Conservation (phyloP, 768 basidiomycete genomes). For the Suillus subluteus region DNA sequence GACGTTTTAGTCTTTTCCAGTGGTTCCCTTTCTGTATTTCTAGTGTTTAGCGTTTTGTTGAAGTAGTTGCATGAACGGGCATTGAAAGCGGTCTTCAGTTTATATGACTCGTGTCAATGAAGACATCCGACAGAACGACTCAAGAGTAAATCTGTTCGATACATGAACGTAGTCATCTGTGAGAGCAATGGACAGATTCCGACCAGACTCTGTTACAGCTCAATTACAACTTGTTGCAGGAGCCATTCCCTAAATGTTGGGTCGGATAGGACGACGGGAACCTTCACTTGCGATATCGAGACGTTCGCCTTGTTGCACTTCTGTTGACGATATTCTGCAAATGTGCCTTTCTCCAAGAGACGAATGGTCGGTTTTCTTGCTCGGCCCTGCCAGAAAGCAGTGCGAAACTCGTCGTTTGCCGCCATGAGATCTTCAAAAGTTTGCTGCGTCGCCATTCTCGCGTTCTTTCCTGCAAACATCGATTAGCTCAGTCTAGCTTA, state of each 20-base stretch:
- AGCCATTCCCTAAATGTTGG: constrained; percentile 9
- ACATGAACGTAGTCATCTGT: background rate
- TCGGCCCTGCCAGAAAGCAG: background rate
- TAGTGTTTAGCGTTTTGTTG: background rate
- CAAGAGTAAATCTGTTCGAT: background rate
- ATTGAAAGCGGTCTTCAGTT: background rate
- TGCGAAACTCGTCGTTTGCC: background rate
- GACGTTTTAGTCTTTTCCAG: background rate
- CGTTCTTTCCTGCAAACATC: background rate
- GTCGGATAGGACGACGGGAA: constrained; percentile 16
- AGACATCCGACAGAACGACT: background rate
- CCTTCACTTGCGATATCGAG: constrained; percentile 14
- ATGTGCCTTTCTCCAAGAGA: constrained; percentile 13
- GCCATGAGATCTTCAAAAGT: background rate
- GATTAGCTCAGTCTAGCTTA: background rate
- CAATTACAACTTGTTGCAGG: constrained; percentile 5
- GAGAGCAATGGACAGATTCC: background rate
- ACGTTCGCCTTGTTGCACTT: background rate
- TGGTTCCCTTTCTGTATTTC: background rate
- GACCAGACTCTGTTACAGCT: constrained; percentile 6
- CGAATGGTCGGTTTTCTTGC: constrained; percentile 15
- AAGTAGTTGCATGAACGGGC: background rate
- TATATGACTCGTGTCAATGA: background rate
- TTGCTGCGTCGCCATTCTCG: background rate
- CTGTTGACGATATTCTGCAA: constrained; percentile 16